Evolutionary conservation across 129 eudicot genomes (phyloP).

Genomic region (Artemisia argyi): DNA sequence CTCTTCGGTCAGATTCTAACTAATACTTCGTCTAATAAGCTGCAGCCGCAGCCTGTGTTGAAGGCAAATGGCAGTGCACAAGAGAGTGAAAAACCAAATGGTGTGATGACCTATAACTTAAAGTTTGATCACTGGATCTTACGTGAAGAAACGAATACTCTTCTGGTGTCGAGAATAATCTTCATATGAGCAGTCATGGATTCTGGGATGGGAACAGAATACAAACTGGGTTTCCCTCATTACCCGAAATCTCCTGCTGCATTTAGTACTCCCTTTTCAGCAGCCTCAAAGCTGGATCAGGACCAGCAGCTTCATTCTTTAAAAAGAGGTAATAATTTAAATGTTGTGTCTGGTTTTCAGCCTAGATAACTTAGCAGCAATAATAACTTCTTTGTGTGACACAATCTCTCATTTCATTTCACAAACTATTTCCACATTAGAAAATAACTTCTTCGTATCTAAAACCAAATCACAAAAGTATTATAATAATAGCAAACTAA

Average conservation of each 20-base stretch:
- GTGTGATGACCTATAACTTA: slow-evolving; percentile 32
- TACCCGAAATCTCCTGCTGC: slow-evolving; percentile 84
- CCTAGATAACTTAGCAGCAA: slow-evolving; percentile 40
- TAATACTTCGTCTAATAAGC: slow-evolving; percentile 39
- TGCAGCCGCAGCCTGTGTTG: slow-evolving; percentile 6
- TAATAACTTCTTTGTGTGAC: too few species aligned
- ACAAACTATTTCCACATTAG: too few species aligned
- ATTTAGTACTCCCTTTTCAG: slow-evolving; percentile 41
- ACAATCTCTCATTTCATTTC: too few species aligned
- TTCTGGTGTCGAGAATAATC: slow-evolving; percentile 45
- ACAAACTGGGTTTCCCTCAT: slow-evolving; percentile 49
- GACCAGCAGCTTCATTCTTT: slow-evolving; percentile 29
- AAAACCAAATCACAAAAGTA: too few species aligned
- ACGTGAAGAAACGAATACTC: slow-evolving; percentile 21
- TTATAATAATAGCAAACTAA: too few species aligned
- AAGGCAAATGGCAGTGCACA: slow-evolving; percentile 35
- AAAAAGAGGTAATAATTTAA: slow-evolving; percentile 25
- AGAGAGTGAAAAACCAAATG: slow-evolving; percentile 25
- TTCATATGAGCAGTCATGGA: slow-evolving; percentile 36
- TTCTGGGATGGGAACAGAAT: slow-evolving; percentile 69
- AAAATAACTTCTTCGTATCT: too few species aligned
- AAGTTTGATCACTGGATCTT: slow-evolving; percentile 29
- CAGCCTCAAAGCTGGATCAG: slow-evolving; percentile 43
- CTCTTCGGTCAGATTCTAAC: slow-evolving; percentile 80
- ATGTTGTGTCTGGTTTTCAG: slow-evolving; percentile 40